Evolutionary conservation across 768 basidiomycete genomes (phyloP), one percentile per base, ranked within the genome.

Genomic region (Podaxis sp.): DNA sequence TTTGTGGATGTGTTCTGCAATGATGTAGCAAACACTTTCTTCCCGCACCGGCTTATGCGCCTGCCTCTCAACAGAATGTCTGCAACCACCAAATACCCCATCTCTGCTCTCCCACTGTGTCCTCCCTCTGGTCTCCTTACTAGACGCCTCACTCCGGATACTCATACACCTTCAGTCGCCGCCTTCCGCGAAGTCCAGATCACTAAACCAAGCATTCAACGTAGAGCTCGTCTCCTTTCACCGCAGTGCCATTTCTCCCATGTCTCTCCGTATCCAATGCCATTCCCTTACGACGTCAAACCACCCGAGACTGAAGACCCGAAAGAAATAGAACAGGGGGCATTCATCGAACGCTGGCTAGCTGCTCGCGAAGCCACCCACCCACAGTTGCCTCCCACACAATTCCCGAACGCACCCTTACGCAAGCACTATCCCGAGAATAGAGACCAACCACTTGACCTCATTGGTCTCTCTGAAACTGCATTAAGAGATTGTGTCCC

Each of bases 271-370:
- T 83, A 93, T 65, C 93, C 94, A 8, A 64, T 90, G 0, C 77
- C 87, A 2, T 98, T 97, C 74, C 96, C 96, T 0, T 94, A 90
- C 73, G 78, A 86, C 36, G 86, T 96, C 26, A 76, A 81, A 54
- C 78, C 84, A 0, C 84, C 82, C 13, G 78, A 78, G 36, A 79
- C 81, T 48, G 73, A 82, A n/a, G 78, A 81, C 17, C 75, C 73
- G 1, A 72, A 73, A 0, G 72, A 71, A 7, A 73, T 79, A n/a
- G 85, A 88, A 71, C 83, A 87, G 69, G 80, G 76, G 0, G 80
- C 77, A 2, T 83, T 87, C 67, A 84, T 96, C 28, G 96, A 95
- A 73, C 78, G 82, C 66, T 95, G 93, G 89, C 81, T 96, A 38
- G 71, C 78, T 12, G 77, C 81, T 6, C 82, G 85, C 64, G 94